Percentiles rank a stretch among this genome's conserved stretches.
phyloP scores from a whole-genome alignment of 1,284 basidiomycete genomes.

The Moesziomyces sp. region DNA sequence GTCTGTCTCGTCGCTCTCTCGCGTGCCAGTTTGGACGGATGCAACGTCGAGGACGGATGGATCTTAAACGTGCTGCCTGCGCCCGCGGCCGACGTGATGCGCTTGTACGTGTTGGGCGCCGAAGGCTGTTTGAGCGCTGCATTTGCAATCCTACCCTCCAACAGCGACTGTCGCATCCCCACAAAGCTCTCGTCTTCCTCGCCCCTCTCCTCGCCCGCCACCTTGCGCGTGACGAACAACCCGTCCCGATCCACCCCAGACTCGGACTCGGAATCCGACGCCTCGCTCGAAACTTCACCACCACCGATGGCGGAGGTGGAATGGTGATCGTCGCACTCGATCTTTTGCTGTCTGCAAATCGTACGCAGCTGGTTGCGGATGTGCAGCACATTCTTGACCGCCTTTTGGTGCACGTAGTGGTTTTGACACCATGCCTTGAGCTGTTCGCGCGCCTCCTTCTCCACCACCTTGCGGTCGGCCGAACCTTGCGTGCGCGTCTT shows the following conservation, averaged over 20 bases:
- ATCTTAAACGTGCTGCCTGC: conserved; percentile 54
- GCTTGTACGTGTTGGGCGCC: conserved; percentile 46
- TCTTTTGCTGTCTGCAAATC: conserved; percentile 56
- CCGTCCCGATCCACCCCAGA: conserved; percentile 5
- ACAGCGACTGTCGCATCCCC: conserved; percentile 46
- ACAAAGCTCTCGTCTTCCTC: conserved; percentile 38
- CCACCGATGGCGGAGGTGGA: background rate
- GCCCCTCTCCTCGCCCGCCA: background rate
- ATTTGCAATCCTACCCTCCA: conserved; percentile 49
- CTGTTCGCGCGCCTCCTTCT: conserved; percentile 56
- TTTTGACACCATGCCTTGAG: conserved; percentile 69
- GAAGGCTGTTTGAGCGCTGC: conserved; percentile 56
- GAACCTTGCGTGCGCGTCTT: conserved; percentile 8
- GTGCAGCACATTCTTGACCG: conserved; percentile 55
- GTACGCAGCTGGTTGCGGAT: conserved; percentile 59
- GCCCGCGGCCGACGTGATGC: conserved; percentile 26
- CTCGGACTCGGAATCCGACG: conserved; percentile 6
- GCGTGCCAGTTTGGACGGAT: conserved; percentile 35
- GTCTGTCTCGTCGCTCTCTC: conserved; percentile 15
- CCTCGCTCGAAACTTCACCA: conserved; percentile 4
- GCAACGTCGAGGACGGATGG: conserved; percentile 59
- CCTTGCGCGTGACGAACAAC: conserved; percentile 33
- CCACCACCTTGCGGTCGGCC: conserved; percentile 11
- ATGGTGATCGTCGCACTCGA: conserved; percentile 56
- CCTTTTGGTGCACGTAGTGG: conserved; percentile 59